Conservation (phyloP, 371 early-diverging fungal genomes). For the Gilbertella persicaria region DNA sequence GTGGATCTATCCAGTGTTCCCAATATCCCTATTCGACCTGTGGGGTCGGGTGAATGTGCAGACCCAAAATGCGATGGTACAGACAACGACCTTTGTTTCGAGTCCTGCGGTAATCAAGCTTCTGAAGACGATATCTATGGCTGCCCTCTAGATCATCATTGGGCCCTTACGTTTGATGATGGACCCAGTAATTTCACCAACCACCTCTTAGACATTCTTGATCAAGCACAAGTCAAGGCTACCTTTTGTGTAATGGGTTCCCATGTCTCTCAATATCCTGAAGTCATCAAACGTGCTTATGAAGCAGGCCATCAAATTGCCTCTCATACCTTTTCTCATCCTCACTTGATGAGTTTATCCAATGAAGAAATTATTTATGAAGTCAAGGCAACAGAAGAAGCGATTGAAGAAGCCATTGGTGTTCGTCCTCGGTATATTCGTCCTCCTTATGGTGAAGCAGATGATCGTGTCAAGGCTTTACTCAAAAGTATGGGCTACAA, state of each 20-base stretch:
- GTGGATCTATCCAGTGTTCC: constrained; percentile 44
- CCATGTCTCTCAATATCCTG: constrained; percentile 27
- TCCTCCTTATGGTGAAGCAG: constrained; percentile 60
- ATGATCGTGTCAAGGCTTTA: constrained; percentile 47
- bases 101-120: constrained; percentile 41
- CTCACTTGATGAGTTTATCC: constrained; percentile 38
- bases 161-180: constrained; percentile 63
- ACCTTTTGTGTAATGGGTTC: constrained; percentile 74
- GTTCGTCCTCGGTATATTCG: constrained; percentile 59
- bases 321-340: constrained; percentile 55
- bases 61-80: constrained; percentile 36
- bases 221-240: constrained; percentile 45
- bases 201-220: constrained; percentile 53
- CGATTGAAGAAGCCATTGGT: constrained; percentile 48
- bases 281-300: constrained; percentile 43
- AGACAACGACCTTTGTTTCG: constrained; percentile 44
- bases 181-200: constrained; percentile 54
- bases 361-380: constrained; percentile 37
- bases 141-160: constrained; percentile 26
- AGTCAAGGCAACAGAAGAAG: constrained; percentile 45
- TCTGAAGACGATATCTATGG: constrained; percentile 37
- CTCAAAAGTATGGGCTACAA: constrained; percentile 50
- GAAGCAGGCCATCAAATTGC: constrained; percentile 54
- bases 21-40: constrained; percentile 24
- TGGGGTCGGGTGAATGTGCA: constrained; percentile 43